Evolutionary conservation across 1,139 yeast species (phyloP).

Genomic region (Taphrina populina): DNA sequence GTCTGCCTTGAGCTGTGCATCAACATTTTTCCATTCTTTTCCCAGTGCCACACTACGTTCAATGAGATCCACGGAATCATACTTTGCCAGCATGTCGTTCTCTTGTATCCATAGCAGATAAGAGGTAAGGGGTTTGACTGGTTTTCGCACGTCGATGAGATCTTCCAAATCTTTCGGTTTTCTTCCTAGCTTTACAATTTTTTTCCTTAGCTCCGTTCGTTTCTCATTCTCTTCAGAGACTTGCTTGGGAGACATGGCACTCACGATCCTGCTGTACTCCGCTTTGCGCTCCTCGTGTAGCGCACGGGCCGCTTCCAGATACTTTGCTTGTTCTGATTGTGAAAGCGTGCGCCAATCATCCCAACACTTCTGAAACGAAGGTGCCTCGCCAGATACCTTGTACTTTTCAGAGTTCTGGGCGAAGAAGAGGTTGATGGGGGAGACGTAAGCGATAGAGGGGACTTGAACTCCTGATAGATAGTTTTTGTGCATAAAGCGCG

Average conservation of each 20-base stretch:
- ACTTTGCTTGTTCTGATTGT: conserved; percentile 22
- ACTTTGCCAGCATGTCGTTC: conserved; percentile 5
- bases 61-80: conserved; percentile 2
- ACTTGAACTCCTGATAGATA: too few species aligned
- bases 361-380: too few species aligned
- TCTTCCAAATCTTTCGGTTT: conserved; percentile 6
- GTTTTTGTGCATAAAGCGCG: too few species aligned
- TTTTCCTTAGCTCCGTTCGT: conserved; percentile 21
- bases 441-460: too few species aligned
- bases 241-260: conserved; percentile 17
- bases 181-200: conserved; percentile 11
- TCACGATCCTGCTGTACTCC: conserved; percentile 24
- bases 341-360: too few species aligned
- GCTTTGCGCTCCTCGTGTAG: conserved; percentile 21
- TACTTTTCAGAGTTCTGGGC: too few species aligned
- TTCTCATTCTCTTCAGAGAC: conserved; percentile 20
- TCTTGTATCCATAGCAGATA: conserved; percentile 15
- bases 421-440: too few species aligned
- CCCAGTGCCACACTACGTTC: conserved; percentile 15
- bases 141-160: conserved; percentile 21
- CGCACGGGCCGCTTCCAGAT: conserved; percentile 21
- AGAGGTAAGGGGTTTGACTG: conserved; percentile 18
- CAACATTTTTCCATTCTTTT: conserved; percentile 10
- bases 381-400: too few species aligned
- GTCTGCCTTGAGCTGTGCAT: too few species aligned